Conservation (phyloP, 2,329 filamentous ascomycete genomes). For the Calonectria montana region DNA sequence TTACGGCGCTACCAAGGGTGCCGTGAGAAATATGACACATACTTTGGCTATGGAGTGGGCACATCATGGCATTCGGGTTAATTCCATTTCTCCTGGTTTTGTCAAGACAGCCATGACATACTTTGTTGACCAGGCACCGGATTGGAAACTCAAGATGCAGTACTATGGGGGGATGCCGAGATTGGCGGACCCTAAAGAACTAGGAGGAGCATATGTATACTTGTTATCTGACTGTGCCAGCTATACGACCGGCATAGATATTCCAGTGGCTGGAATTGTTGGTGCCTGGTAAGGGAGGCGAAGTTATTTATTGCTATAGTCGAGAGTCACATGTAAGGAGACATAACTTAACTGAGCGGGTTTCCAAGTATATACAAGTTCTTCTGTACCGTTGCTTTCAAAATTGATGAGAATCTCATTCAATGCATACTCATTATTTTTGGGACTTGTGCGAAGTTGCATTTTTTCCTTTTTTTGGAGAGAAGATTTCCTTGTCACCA, state of each 20-base stretch:
- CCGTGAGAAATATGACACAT: constrained; percentile 53
- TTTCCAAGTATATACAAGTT: too few relatives aligned
- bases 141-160: constrained; percentile 1
- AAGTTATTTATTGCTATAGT: not conserved
- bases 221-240: not conserved
- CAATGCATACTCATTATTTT: too few relatives aligned
- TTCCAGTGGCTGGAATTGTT: not conserved
- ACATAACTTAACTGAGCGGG: too few relatives aligned
- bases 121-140: not conserved
- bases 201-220: not conserved
- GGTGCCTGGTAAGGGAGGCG: not conserved
- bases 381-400: too few relatives aligned
- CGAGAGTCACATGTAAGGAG: too few relatives aligned
- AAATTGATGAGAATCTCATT: too few relatives aligned
- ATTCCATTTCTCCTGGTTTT: constrained; percentile 58
- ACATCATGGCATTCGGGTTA: constrained; percentile 58
- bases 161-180: not conserved
- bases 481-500: too few relatives aligned
- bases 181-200: not conserved
- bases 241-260: not conserved
- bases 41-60: constrained; percentile 61
- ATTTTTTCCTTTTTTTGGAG: too few relatives aligned
- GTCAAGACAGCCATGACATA: constrained; percentile 45
- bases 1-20: constrained; percentile 55
- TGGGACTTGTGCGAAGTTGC: too few relatives aligned